A percentile compares a stretch with the other conserved stretches of the same genome.
Conservation (phyloP, 75 land plant species). For the Picea sitchensis region DNA sequence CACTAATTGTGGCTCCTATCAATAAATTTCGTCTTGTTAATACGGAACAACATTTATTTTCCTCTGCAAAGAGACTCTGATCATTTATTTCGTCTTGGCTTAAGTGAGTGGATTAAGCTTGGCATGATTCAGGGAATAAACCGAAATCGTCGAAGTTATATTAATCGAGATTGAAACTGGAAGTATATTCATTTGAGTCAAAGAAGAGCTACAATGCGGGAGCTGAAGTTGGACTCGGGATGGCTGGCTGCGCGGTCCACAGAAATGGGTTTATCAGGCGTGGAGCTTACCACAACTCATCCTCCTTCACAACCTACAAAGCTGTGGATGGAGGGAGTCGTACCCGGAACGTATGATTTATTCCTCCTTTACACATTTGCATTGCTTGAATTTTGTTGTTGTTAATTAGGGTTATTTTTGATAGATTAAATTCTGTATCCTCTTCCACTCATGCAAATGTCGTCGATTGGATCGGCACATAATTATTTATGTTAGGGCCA, state of each 20-base stretch:
- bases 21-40: too few relatives aligned
- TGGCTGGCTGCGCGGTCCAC: constrained; percentile 92
- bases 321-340: constrained; percentile 88
- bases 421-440: not conserved
- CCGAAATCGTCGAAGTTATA: too few relatives aligned
- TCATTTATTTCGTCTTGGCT: too few relatives aligned
- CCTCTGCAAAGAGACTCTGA: too few relatives aligned
- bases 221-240: constrained; percentile 55
- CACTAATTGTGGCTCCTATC: too few relatives aligned
- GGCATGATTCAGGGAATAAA: too few relatives aligned
- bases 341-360: constrained; percentile 84
- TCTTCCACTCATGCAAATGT: not conserved
- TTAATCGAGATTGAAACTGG: too few relatives aligned
- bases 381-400: not conserved
- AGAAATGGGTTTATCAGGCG: constrained; percentile 62
- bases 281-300: constrained; percentile 79
- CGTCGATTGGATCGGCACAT: not conserved
- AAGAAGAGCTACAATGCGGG: not conserved
- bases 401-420: not conserved
- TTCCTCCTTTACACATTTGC: not conserved
- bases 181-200: too few relatives aligned
- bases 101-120: too few relatives aligned
- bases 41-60: too few relatives aligned
- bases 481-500: too few relatives aligned
- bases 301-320: constrained; percentile 41